A percentile compares a stretch with the other conserved stretches of the same genome.
phyloP scores from a whole-genome alignment of 192 early-diverging fungal species.

The Oehlia diaphana region DNA sequence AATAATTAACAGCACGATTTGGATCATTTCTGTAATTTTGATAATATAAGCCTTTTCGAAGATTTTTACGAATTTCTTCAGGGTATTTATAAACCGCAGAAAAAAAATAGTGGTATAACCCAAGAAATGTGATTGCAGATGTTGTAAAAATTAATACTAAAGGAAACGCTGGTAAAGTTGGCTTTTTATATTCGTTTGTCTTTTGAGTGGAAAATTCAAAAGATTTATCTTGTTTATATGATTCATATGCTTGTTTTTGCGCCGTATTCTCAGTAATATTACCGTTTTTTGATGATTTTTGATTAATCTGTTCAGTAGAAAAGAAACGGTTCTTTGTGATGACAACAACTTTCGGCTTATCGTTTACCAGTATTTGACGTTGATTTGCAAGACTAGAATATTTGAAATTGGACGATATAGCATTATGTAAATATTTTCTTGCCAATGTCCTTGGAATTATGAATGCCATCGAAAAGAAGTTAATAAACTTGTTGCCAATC shows the following conservation, averaged over 20 bases:
- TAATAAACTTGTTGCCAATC: not conserved
- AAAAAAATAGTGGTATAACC: slow-evolving; percentile 52
- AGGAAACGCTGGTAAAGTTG: slow-evolving; percentile 37
- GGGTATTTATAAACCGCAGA: slow-evolving; percentile 58
- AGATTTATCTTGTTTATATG: not conserved
- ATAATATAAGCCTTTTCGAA: slow-evolving; percentile 57
- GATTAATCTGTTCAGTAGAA: slow-evolving; percentile 3
- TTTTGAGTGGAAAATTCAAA: not conserved
- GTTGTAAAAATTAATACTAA: slow-evolving; percentile 42
- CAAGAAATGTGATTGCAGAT: slow-evolving; percentile 38
- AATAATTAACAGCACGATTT: slow-evolving; percentile 44
- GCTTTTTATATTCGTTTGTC: not conserved
- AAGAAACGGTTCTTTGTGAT: not conserved
- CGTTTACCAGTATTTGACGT: not conserved
- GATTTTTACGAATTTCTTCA: slow-evolving; percentile 45
- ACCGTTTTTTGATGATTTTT: not conserved
- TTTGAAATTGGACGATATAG: not conserved
- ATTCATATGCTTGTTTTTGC: not conserved
- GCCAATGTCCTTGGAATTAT: not conserved
- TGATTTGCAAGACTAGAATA: not conserved
- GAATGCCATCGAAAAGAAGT: not conserved
- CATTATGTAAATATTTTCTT: not conserved
- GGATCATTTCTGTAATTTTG: slow-evolving; percentile 51
- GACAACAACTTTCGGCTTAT: not conserved
- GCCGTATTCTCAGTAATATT: not conserved